These are phyloP conservation scores for Hypoxylon sp. DNA, from an alignment of 2,329 filamentous ascomycete species.

Conservation along the genomic window DNA sequence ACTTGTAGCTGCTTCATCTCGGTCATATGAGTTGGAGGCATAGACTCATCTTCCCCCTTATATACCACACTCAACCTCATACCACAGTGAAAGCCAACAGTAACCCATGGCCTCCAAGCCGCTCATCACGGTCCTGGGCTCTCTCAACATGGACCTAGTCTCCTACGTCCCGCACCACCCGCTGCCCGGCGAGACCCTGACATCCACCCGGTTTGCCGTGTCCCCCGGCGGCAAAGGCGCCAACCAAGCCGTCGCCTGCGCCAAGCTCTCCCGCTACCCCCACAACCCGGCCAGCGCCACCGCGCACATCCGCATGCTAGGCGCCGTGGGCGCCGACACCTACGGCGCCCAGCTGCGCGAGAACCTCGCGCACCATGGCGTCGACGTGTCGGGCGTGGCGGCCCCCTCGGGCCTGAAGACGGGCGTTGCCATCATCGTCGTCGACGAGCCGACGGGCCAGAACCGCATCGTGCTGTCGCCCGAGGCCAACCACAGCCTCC, in stretches of 20 bases:
- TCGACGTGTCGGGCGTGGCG: constrained; percentile 68
- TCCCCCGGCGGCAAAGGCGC: constrained; percentile 94
- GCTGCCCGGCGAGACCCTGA: constrained; percentile 86
- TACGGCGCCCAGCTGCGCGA: constrained; percentile 71
- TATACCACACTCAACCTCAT: neutral
- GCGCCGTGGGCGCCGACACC: constrained; percentile 76
- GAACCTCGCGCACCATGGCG: constrained; percentile 70
- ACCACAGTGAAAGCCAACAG: constrained; percentile 20
- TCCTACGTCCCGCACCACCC: constrained; percentile 88
- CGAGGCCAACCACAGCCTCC: constrained; percentile 72
- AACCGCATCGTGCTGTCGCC: constrained; percentile 81
- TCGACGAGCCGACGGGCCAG: constrained; percentile 77
- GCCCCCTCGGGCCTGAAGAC: constrained; percentile 62
- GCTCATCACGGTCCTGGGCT: constrained; percentile 86
- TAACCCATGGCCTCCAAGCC: constrained; percentile 49
- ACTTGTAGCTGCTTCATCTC: too few species aligned
- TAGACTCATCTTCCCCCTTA: too few species aligned
- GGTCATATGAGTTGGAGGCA: too few species aligned
- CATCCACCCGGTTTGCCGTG: constrained; percentile 79
- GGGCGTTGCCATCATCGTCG: constrained; percentile 80
- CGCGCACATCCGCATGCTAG: constrained; percentile 74
- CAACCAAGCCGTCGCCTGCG: constrained; percentile 93
- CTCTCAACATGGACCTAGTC: constrained; percentile 94
- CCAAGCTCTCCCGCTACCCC: constrained; percentile 75
- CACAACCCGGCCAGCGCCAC: constrained; percentile 51